A percentile compares a stretch with the other conserved stretches of the same genome.
These are phyloP conservation scores for Cyberlindnera saturnus DNA, from an alignment of 805 yeast species.

Conservation along the genomic window DNA sequence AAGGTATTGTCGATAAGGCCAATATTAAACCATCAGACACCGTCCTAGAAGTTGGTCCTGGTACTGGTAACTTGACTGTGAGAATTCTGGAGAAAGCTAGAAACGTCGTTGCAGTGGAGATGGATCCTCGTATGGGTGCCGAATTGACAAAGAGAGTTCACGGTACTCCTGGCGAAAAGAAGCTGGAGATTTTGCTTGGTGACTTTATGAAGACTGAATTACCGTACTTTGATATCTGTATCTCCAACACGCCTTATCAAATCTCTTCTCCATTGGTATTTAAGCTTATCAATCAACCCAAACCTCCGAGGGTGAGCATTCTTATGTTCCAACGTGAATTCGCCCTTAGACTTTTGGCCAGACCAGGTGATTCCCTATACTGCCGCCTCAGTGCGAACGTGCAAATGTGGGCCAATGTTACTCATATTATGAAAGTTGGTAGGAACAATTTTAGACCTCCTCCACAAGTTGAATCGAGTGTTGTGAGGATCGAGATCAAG, in stretches of 20 bases:
- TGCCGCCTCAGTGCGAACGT: constrained; percentile 94
- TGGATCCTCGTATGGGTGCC: constrained; percentile 99
- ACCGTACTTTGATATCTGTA: constrained; percentile 93
- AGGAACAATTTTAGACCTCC: constrained; percentile 96
- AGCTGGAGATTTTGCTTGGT: constrained; percentile 85
- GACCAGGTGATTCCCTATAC: constrained; percentile 94
- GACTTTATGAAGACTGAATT: constrained; percentile 94
- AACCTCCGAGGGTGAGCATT: constrained; percentile 91
- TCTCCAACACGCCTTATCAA: constrained; percentile 96
- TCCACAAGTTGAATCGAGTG: constrained; percentile 96
- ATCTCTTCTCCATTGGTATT: constrained; percentile 95
- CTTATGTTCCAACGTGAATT: constrained; percentile 98
- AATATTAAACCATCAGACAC: constrained; percentile 86
- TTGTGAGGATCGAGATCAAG: constrained; percentile 88
- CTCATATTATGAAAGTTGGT: constrained; percentile 98
- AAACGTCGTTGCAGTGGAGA: constrained; percentile 93
- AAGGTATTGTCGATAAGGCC: constrained; percentile 97
- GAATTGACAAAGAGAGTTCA: constrained; percentile 96
- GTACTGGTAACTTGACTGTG: constrained; percentile 96
- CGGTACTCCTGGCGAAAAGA: constrained; percentile 91
- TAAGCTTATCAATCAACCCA: constrained; percentile 82
- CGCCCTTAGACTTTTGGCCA: constrained; percentile 85
- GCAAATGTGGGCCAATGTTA: constrained; percentile 99
- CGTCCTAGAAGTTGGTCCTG: constrained; percentile 97
- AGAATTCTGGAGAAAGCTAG: constrained; percentile 87